These are phyloP conservation scores for Xylaria venustula DNA, from an alignment of 495 filamentous ascomycete species.

Conservation along the genomic window DNA sequence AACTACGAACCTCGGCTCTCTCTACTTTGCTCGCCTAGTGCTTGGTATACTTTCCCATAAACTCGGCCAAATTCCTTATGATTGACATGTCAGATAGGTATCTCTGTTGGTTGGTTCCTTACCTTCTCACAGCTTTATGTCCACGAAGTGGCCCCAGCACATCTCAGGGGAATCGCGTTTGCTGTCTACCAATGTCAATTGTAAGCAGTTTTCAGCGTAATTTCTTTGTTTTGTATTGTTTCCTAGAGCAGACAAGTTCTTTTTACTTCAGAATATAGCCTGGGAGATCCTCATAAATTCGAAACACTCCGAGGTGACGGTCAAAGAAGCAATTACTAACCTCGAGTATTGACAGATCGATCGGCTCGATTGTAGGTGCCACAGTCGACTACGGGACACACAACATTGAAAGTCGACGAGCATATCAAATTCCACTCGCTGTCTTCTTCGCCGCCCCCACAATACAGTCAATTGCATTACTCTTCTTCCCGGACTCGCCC, in stretches of 20 bases:
- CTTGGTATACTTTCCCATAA: constrained; percentile 30
- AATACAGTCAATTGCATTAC: constrained; percentile 43
- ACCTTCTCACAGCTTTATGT: constrained; percentile 55
- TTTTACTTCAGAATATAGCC: no score
- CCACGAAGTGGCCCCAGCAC: constrained; percentile 40
- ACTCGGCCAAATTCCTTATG: neutral
- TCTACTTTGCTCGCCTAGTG: constrained; percentile 49
- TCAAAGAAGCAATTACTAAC: no score
- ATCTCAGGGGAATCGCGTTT: constrained; percentile 47
- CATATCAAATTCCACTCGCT: constrained; percentile 53
- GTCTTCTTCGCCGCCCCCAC: constrained; percentile 51
- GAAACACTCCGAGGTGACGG: no score
- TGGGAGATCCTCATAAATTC: no score
- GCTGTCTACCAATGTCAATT: constrained; percentile 35
- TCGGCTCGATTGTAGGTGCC: constrained; percentile 50
- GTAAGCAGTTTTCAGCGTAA: no score
- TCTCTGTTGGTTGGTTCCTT: constrained; percentile 50
- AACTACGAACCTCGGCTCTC: constrained; percentile 41
- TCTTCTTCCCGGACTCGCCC: constrained; percentile 57
- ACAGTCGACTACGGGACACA: constrained; percentile 54
- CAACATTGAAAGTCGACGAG: constrained; percentile 34
- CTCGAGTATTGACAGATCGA: constrained; percentile 16
- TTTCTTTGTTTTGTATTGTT: no score
- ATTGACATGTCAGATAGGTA: constrained; percentile 22
- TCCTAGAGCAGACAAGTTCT: no score